Conservation (phyloP, 2,329 filamentous ascomycete genomes). For the Aspergillus fischeri region DNA sequence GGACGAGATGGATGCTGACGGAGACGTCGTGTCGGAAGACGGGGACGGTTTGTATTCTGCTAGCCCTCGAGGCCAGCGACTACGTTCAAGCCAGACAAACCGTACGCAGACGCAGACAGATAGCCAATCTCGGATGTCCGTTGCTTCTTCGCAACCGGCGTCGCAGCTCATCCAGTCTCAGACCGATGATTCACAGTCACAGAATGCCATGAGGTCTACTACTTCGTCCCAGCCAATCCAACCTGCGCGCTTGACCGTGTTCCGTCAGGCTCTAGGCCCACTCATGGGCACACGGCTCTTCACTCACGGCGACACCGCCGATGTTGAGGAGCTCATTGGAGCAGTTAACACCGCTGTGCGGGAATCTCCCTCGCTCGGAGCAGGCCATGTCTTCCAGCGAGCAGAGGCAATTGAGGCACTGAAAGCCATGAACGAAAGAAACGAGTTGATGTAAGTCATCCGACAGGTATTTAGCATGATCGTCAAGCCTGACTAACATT, state of each 20-base stretch:
- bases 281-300: conserved; percentile 82
- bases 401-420: conserved; percentile 74
- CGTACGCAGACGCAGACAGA: conserved; percentile 40
- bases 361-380: conserved; percentile 40
- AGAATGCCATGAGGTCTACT: conserved; percentile 41
- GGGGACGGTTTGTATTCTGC: conserved; percentile 52
- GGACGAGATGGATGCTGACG: conserved; percentile 44
- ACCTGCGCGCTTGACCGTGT: conserved; percentile 63
- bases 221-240: conserved; percentile 39
- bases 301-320: conserved; percentile 70
- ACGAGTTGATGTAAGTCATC: conserved; percentile 82
- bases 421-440: conserved; percentile 72
- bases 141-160: conserved; percentile 73
- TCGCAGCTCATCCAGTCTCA: conserved; percentile 64
- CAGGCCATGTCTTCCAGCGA: conserved; percentile 58
- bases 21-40: conserved; percentile 50
- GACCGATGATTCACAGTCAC: conserved; percentile 45
- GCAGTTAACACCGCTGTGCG: conserved; percentile 73
- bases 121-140: conserved; percentile 57
- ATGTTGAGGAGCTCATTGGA: conserved; percentile 67
- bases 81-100: conserved; percentile 35
- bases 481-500: conserved; percentile 9
- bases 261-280: conserved; percentile 77
- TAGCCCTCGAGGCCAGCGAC: conserved; percentile 43
- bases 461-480: neutral